These are phyloP conservation scores for Eucalyptus brandiana DNA, from an alignment of 345 rosid species.

Conservation along the genomic window DNA sequence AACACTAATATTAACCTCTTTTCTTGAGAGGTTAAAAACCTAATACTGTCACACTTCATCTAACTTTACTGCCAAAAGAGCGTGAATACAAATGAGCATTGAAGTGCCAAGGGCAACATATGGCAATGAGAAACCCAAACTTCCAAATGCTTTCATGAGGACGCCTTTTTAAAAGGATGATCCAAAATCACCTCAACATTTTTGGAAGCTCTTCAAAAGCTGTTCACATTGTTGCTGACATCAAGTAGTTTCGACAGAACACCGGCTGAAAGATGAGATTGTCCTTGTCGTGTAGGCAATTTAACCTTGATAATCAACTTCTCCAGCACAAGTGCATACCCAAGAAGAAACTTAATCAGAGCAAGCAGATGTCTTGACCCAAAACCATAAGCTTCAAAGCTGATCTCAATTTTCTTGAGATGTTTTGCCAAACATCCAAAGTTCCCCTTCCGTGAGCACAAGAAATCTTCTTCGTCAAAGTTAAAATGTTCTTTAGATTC, in stretches of 20 bases:
- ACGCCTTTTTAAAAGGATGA: too few relatives aligned
- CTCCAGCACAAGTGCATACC: not conserved
- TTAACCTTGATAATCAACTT: not conserved
- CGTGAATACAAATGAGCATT: too few relatives aligned
- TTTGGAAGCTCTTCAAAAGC: too few relatives aligned
- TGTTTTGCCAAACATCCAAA: not conserved
- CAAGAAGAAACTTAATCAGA: not conserved
- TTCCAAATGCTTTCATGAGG: too few relatives aligned
- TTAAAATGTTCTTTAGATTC: not conserved
- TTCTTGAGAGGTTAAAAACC: not conserved
- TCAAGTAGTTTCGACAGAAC: not conserved
- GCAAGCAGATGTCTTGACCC: not conserved
- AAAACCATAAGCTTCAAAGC: not conserved
- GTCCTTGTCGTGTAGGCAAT: not conserved
- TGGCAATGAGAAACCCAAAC: too few relatives aligned
- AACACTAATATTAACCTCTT: not conserved
- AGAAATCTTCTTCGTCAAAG: not conserved
- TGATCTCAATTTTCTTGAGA: not conserved
- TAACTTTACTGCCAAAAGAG: too few relatives aligned
- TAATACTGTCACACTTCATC: too few relatives aligned
- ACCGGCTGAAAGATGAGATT: not conserved
- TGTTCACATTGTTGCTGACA: too few relatives aligned
- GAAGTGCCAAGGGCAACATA: too few relatives aligned
- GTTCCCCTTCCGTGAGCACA: not conserved
- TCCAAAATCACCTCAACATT: too few relatives aligned